Base-by-base conservation (phyloP, 331 rosid genomes). In the Spiraea crenata region DNA sequence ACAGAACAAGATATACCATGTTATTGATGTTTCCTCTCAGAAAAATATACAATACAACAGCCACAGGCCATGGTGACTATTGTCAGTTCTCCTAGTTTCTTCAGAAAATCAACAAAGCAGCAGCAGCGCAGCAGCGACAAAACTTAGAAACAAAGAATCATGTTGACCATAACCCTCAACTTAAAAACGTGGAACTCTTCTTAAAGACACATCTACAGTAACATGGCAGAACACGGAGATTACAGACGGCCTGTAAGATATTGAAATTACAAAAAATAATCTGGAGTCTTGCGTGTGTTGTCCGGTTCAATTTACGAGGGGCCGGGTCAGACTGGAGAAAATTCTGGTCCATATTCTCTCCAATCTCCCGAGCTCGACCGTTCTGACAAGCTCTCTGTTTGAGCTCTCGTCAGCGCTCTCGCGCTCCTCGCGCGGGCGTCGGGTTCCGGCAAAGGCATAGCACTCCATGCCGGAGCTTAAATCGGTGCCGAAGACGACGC, bases 251-350 rank as follows among this genome's bases (percentile, higher is more conserved):
- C 69, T 5, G 31, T 65, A 81, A 84, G 55, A 76, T 68, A 72
- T 67, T 63, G 75, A 79, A 82, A 86, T 93, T 82, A 93, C 89
- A 93, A 90, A 91, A 93, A 93, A 87, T 93, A 93, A 76, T 93
- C 99, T 0, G 99, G 99, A 65, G 99, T 93, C 97, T 91, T 93
- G 82, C 99, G 96, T 59, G 99, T 84, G 63, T 90, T 83, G 91
- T 93, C 99, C 0, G 99, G 99, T 70, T 93, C 99, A 67, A 93
- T 87, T 85, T 93, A 72, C 99, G 83, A 35, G 99, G 99, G 60
- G 99, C 99, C 3, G 99, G 99, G 74, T 93, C 99, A 85, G 91
- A 93, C 82, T 93, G 99, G 80, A 93, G 96, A 79, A 93, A 93
- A 81, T 93, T 91, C 89, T 93, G 99, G 55, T 93, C 99, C 99